A percentile compares a stretch with the other conserved stretches of the same genome.
These are phyloP conservation scores for Cladophialophora chaetospira DNA, from an alignment of 2,329 filamentous ascomycete genomes.

Conservation along the genomic window DNA sequence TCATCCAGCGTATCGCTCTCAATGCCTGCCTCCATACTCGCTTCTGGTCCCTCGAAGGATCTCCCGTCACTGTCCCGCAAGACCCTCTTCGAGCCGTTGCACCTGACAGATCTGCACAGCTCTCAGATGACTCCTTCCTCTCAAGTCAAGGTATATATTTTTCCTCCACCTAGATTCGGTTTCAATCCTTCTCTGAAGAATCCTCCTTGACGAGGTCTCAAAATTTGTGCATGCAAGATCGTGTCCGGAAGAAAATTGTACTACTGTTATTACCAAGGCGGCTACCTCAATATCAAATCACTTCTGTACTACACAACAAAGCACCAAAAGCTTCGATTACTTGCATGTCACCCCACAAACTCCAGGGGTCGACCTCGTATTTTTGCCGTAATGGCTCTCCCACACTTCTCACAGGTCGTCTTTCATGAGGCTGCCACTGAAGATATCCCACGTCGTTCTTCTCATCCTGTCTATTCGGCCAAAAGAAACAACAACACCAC, in stretches of 20 bases:
- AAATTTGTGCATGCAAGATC: too few species aligned
- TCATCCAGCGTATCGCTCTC: not conserved
- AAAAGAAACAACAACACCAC: constrained; percentile 3
- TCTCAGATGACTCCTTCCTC: not conserved
- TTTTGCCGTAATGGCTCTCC: constrained; percentile 14
- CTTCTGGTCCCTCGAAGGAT: not conserved
- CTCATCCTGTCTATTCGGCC: not conserved
- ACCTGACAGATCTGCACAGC: too few species aligned
- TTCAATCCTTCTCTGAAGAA: too few species aligned
- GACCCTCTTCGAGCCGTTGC: not conserved
- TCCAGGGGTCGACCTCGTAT: constrained; percentile 15
- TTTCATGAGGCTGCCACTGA: not conserved
- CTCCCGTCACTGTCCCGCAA: not conserved
- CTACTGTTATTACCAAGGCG: not conserved
- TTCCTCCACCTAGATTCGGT: too few species aligned
- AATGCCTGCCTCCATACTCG: not conserved
- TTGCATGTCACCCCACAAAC: constrained; percentile 11
- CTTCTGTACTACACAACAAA: not conserved
- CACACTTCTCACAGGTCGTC: constrained; percentile 3
- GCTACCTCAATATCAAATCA: not conserved
- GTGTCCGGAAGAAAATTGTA: too few species aligned
- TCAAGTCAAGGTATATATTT: too few species aligned
- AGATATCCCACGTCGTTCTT: not conserved
- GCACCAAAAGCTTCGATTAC: not conserved
- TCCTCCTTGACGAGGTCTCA: too few species aligned